Evolutionary conservation across 352 stramenopile species (phyloP).

Genomic region (Globisporangium carolinianum): DNA sequence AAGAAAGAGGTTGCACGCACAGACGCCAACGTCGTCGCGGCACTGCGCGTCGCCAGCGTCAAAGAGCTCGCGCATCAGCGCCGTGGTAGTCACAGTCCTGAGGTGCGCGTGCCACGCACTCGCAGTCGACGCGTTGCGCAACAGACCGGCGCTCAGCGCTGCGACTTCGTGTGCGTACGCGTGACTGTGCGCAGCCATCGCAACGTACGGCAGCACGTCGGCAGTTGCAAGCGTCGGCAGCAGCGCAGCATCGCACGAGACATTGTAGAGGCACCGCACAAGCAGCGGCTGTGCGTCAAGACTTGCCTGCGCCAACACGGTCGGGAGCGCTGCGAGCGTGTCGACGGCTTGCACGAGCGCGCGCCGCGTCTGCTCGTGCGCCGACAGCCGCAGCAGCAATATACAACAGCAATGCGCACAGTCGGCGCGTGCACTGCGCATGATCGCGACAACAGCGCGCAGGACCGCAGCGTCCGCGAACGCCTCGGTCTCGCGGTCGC

Average conservation of each 20-base stretch:
- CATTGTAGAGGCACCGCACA: conserved; percentile 54
- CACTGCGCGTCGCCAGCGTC: conserved; percentile 33
- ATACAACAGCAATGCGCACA: conserved; percentile 40
- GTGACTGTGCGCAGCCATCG: conserved; percentile 16
- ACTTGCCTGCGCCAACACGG: conserved; percentile 25
- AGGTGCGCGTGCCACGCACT: conserved; percentile 27
- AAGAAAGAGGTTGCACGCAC: conserved; percentile 63
- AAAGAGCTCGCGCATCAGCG: conserved; percentile 41
- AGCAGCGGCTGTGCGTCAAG: conserved; percentile 33
- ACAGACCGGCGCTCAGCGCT: conserved; percentile 21
- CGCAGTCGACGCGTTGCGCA: conserved; percentile 50
- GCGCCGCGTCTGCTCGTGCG: conserved; percentile 27
- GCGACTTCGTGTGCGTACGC: conserved; percentile 14
- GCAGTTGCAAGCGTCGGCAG: conserved; percentile 14
- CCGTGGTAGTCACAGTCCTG: conserved; percentile 31
- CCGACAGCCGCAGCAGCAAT: conserved; percentile 53
- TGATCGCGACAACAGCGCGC: conserved; percentile 12
- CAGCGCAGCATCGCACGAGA: conserved; percentile 36
- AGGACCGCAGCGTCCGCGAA: conserved; percentile 24
- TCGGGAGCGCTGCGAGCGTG: conserved; percentile 18
- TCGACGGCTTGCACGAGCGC: conserved; percentile 11
- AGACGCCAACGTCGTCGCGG: conserved; percentile 45
- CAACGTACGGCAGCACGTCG: conserved; percentile 19
- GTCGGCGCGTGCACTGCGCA: conserved; percentile 15
- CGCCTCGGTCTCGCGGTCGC: conserved; percentile 19